These are phyloP conservation scores for Areca catechu DNA, from an alignment of 176 grass and related monocot species.

Conservation along the genomic window DNA sequence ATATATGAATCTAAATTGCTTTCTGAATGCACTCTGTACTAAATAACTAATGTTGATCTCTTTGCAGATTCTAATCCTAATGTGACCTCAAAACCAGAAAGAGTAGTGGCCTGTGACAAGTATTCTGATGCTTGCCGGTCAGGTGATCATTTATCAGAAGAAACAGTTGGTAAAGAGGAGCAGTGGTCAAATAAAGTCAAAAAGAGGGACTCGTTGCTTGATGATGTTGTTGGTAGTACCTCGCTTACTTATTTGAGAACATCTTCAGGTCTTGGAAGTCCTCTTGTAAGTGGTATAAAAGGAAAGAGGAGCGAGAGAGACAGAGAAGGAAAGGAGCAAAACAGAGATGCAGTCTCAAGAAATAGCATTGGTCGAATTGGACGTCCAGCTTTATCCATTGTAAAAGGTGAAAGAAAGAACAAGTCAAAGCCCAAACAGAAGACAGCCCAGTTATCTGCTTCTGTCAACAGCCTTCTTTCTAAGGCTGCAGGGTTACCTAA, in stretches of 20 bases:
- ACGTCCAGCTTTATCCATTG: constrained; percentile 44
- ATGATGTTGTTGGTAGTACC: constrained; percentile 71
- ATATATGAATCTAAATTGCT: too few species aligned
- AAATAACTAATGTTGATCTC: too few species aligned
- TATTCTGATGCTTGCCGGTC: constrained; percentile 26
- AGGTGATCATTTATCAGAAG: constrained; percentile 37
- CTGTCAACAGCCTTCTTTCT: constrained; percentile 29
- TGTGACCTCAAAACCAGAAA: constrained; percentile 17
- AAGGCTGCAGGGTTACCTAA: constrained; percentile 20
- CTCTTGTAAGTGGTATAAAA: constrained; percentile 61
- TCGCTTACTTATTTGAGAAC: constrained; percentile 40
- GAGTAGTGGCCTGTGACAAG: constrained; percentile 12
- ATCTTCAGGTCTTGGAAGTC: constrained; percentile 28
- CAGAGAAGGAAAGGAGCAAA: constrained; percentile 59
- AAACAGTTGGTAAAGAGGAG: constrained; percentile 58
- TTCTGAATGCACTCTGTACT: too few species aligned
- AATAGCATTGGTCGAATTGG: constrained; percentile 26
- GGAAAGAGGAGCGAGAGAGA: constrained; percentile 94
- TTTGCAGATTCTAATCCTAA: constrained; percentile 31
- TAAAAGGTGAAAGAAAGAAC: constrained; percentile 61
- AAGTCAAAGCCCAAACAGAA: constrained; percentile 86
- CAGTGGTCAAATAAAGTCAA: constrained; percentile 79
- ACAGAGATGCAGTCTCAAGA: constrained; percentile 8
- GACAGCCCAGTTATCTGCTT: constrained; percentile 36
- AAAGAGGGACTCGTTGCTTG: constrained; percentile 72